phyloP scores from a whole-genome alignment of 2,329 filamentous ascomycete species.

The Xylaria sp. region DNA sequence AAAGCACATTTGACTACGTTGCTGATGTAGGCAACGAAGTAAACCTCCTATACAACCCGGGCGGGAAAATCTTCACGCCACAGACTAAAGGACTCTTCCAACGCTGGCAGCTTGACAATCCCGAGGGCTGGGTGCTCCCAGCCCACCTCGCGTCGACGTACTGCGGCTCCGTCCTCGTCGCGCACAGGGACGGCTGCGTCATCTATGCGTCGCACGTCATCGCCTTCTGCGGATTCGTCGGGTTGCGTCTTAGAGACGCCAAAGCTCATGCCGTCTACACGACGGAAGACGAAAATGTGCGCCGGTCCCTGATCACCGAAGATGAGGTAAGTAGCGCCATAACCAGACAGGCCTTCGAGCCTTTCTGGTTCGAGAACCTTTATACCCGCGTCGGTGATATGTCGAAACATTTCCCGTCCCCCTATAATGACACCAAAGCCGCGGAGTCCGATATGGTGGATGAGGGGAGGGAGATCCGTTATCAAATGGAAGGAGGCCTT shows the following conservation, averaged over 20 bases:
- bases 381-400: no score
- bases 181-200: slow-evolving; percentile 10
- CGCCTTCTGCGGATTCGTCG: slow-evolving; percentile 26
- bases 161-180: slow-evolving; percentile 24
- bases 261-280: background rate
- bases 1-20: slow-evolving; percentile 1
- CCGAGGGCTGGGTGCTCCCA: background rate
- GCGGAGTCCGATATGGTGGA: background rate
- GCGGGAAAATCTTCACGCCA: background rate
- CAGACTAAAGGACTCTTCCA: background rate
- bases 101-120: background rate
- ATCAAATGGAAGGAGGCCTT: background rate
- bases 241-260: background rate
- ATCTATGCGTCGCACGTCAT: slow-evolving; percentile 20
- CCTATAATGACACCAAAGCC: background rate
- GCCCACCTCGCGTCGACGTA: background rate
- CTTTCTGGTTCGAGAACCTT: background rate
- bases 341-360: slow-evolving; percentile 12
- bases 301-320: background rate
- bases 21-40: background rate
- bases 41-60: background rate
- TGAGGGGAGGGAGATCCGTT: background rate
- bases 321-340: background rate
- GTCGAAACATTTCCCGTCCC: background rate
- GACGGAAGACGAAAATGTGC: background rate